Evolutionary conservation across 2,329 filamentous ascomycete species (phyloP).

Genomic region (Bertia moriformis): DNA sequence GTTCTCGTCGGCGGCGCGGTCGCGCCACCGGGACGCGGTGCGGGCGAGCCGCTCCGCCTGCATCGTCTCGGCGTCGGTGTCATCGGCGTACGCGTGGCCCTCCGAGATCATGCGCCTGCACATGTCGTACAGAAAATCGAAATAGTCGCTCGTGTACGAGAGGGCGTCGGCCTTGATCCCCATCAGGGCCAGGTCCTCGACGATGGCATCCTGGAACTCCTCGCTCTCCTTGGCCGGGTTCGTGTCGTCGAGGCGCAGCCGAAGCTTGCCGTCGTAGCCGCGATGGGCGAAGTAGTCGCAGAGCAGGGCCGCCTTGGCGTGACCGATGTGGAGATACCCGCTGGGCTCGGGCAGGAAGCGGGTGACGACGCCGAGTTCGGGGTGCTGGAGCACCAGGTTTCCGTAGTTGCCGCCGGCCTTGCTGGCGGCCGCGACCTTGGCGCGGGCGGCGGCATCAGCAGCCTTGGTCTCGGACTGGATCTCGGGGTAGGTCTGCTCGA

Average conservation of each 20-base stretch:
- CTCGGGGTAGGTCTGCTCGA: constrained; percentile 71
- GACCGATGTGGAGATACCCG: constrained; percentile 87
- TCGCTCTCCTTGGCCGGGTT: constrained; percentile 96
- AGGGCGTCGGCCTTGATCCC: constrained; percentile 77
- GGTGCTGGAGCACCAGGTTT: constrained; percentile 75
- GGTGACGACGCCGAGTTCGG: constrained; percentile 78
- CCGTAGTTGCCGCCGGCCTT: constrained; percentile 76
- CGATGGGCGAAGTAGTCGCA: constrained; percentile 96
- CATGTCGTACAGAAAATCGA: constrained; percentile 78
- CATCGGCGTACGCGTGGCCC: constrained; percentile 84
- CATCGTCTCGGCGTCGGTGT: constrained; percentile 84
- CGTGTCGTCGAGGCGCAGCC: constrained; percentile 90
- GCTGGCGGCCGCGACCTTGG: constrained; percentile 53
- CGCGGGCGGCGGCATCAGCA: constrained; percentile 52
- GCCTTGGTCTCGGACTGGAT: constrained; percentile 56
- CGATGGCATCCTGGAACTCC: constrained; percentile 85
- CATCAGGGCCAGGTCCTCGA: constrained; percentile 81
- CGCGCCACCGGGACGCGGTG: constrained; percentile 66
- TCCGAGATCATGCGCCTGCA: constrained; percentile 72
- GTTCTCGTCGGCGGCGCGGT: constrained; percentile 68
- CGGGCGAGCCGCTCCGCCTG: constrained; percentile 71
- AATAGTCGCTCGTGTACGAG: constrained; percentile 93
- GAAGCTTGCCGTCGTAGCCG: constrained; percentile 78
- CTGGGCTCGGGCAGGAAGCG: constrained; percentile 79
- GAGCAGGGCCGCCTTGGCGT: constrained; percentile 82